Base-by-base conservation (phyloP, 139 green algal genomes). In the Tetradesmus lagerheimii region DNA sequence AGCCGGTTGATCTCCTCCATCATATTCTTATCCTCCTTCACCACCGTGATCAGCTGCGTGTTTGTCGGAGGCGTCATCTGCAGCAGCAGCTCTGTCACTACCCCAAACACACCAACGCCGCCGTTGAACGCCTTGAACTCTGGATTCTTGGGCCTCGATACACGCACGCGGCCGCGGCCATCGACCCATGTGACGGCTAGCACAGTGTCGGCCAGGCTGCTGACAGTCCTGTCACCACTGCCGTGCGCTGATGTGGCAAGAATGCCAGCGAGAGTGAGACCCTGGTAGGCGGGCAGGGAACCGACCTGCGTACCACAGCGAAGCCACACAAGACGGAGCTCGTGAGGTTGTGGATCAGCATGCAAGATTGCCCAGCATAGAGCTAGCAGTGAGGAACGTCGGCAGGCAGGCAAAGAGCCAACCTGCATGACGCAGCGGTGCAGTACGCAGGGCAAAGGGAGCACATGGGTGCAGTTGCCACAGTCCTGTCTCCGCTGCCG, bases 21-120 rank as follows among this genome's bases (percentile, higher is more conserved):
- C 57, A 88, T 88, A 45, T 88, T 80, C 23, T 57, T 38, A 35
- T 88, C 83, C 11, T 64, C 9, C 35, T 53, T 41, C 29, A 38
- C 6, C 37, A 78, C 35, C 20, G 83, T 88, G 27, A 78, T 88
- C 29, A 88, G 83, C 62, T 79, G 57, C 37, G 83, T 80, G 35
- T 79, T 39, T 31, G 62, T 66, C 18, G 83, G 34, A n/a, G 83
- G 83, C 57, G 83, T 88, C 53, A 88, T 31, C 62, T 88, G 83
- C 25, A 88, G 14, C 57, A 62, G 35, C 29, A 88, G 53, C 76
- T 88, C 83, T 12, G 83, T 88, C 18, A 88, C 38, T 4, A 88
- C 62, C 15, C 83, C 83, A 16, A 79, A 31, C 23, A 88, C n/a
- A 25, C 83, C 83, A 12, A 88, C 25, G 23, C 83, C 83, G 83